Evolutionary conservation across 805 yeast genomes (phyloP).

Genomic region (Hanseniaspora nectarophila): DNA sequence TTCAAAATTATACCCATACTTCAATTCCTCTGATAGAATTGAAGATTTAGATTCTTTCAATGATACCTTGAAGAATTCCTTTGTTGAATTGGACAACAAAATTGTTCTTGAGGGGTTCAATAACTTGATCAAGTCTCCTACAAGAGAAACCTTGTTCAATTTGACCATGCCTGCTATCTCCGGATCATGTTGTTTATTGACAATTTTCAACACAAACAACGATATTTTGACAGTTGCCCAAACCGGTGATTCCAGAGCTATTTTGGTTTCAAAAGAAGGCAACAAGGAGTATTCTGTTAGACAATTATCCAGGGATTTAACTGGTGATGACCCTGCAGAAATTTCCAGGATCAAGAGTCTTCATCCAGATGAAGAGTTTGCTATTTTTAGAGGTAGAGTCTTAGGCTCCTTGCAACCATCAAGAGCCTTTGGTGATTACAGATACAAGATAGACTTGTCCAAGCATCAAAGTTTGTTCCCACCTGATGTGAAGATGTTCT

Average conservation of each 20-base stretch:
- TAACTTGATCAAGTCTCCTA: slow-evolving; percentile 54
- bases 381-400: slow-evolving; percentile 74
- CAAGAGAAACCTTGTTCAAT: slow-evolving; percentile 41
- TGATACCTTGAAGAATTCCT: slow-evolving; percentile 68
- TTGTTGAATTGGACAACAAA: slow-evolving; percentile 71
- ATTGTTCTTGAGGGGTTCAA: slow-evolving; percentile 67
- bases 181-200: slow-evolving; percentile 85
- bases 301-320: slow-evolving; percentile 81
- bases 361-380: slow-evolving; percentile 79
- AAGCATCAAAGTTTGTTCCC: slow-evolving; percentile 45
- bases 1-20: slow-evolving; percentile 52
- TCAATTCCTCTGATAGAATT: slow-evolving; percentile 17
- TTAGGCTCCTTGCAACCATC: slow-evolving; percentile 91
- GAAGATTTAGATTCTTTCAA: slow-evolving; percentile 47
- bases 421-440: slow-evolving; percentile 93
- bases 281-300: slow-evolving; percentile 63
- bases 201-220: slow-evolving; percentile 71
- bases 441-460: slow-evolving; percentile 67
- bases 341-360: slow-evolving; percentile 70
- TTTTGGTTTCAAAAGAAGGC: slow-evolving; percentile 28
- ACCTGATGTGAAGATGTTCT: slow-evolving; percentile 67
- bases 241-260: slow-evolving; percentile 90
- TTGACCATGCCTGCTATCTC: slow-evolving; percentile 84
- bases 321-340: slow-evolving; percentile 83
- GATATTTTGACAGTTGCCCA: slow-evolving; percentile 76